Percentiles rank a stretch among this genome's conserved stretches.
Conservation (phyloP, 1,139 yeast genomes). For the Suhomyces bokatorum region DNA sequence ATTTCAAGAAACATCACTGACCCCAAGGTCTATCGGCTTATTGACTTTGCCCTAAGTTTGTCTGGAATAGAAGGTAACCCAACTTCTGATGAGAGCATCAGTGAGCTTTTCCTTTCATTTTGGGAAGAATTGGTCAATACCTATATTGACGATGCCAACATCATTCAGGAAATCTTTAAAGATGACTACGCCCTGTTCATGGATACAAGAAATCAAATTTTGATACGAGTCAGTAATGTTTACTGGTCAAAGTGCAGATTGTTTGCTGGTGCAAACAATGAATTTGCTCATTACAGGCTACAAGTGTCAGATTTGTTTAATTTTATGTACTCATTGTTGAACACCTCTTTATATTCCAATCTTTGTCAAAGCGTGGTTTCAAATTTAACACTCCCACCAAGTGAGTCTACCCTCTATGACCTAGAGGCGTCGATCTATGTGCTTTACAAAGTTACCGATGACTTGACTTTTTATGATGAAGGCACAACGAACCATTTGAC, state of each 20-base stretch:
- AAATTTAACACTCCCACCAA: background rate
- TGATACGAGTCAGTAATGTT: constrained; percentile 48
- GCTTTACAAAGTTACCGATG: constrained; percentile 49
- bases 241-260: constrained; percentile 64
- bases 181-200: constrained; percentile 25
- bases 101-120: constrained; percentile 68
- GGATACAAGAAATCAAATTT: constrained; percentile 34
- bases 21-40: constrained; percentile 37
- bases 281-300: constrained; percentile 65
- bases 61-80: constrained; percentile 65
- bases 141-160: constrained; percentile 55
- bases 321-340: constrained; percentile 63
- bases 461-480: constrained; percentile 48
- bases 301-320: constrained; percentile 80
- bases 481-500: constrained; percentile 25
- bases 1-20: constrained; percentile 49
- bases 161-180: constrained; percentile 33
- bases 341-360: constrained; percentile 46
- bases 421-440: constrained; percentile 67
- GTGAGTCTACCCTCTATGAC: constrained; percentile 23
- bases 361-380: constrained; percentile 11
- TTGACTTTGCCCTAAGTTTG: constrained; percentile 54
- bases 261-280: constrained; percentile 30
- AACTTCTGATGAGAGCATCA: constrained; percentile 64
- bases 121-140: constrained; percentile 79